These are phyloP conservation scores for Singerocomus rubriflavus DNA, from an alignment of 1,284 basidiomycete species.

Conservation along the genomic window DNA sequence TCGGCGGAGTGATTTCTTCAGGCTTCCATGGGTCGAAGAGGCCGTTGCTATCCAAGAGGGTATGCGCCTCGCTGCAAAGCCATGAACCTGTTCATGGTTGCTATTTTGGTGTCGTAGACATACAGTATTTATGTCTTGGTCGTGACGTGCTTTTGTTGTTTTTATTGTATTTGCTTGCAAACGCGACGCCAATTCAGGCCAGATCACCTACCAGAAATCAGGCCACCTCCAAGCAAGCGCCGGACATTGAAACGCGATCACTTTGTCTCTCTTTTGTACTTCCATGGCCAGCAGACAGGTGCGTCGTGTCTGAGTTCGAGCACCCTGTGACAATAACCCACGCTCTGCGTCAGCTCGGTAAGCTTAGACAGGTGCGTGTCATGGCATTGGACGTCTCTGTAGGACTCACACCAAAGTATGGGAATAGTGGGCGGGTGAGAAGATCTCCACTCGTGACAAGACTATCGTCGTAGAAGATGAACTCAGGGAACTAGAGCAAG, in stretches of 20 bases:
- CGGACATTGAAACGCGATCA: not conserved
- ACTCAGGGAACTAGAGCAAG: conserved; percentile 64
- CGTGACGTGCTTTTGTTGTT: too few species aligned
- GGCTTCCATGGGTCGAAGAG: conserved; percentile 85
- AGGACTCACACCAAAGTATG: conserved; percentile 30
- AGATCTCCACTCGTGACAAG: conserved; percentile 71
- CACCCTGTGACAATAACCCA: not conserved
- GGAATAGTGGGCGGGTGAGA: conserved; percentile 69
- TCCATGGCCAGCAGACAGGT: conserved; percentile 61
- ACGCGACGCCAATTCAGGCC: conserved; percentile 16
- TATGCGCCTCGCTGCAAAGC: conserved; percentile 46
- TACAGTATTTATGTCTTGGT: too few species aligned
- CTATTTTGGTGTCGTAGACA: not conserved
- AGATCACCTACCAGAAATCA: conserved; percentile 17
- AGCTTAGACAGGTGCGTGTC: conserved; percentile 55
- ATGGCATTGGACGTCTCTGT: conserved; percentile 8
- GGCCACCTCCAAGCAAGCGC: too few species aligned
- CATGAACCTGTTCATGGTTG: conserved; percentile 9
- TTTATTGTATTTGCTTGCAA: too few species aligned
- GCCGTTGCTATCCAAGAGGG: conserved; percentile 58
- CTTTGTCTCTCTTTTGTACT: conserved; percentile 1
- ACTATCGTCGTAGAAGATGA: conserved; percentile 57
- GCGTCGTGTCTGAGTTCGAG: not conserved
- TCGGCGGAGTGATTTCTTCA: conserved; percentile 85
- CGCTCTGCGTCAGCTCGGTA: conserved; percentile 48